phyloP scores from a whole-genome alignment of 164 flowering plant genomes.

The Berberis thunbergii region DNA sequence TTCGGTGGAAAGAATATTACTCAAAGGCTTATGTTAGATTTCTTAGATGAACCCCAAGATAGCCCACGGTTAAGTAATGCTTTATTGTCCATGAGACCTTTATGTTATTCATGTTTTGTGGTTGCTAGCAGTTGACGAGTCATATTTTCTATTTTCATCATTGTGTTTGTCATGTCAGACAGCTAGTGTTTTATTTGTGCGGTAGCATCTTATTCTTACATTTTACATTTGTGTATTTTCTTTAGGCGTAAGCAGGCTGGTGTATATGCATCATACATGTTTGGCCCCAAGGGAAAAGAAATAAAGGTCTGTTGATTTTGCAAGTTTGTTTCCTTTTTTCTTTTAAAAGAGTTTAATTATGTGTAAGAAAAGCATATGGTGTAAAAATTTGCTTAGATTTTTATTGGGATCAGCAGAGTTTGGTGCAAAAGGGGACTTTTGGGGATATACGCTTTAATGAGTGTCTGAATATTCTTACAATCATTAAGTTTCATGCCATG shows the following conservation, averaged over 20 bases:
- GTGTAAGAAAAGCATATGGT: too few relatives aligned
- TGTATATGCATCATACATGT: slow-evolving; percentile 60
- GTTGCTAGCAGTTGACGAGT: neutral
- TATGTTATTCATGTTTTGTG: neutral
- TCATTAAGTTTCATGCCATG: too few relatives aligned
- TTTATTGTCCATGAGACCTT: neutral
- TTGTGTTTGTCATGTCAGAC: too few relatives aligned
- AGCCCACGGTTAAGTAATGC: slow-evolving; percentile 45
- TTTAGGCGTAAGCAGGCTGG: slow-evolving; percentile 76
- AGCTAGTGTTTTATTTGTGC: neutral
- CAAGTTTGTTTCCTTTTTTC: too few relatives aligned
- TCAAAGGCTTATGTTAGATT: slow-evolving; percentile 64
- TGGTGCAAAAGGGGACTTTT: too few relatives aligned
- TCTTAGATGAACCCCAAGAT: slow-evolving; percentile 58
- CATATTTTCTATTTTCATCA: too few relatives aligned
- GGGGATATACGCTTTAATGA: too few relatives aligned
- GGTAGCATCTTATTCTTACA: neutral
- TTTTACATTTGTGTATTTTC: slow-evolving; percentile 5
- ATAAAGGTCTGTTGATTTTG: slow-evolving; percentile 37
- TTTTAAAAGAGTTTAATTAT: too few relatives aligned
- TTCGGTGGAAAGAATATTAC: slow-evolving; percentile 36
- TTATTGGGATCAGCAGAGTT: too few relatives aligned
- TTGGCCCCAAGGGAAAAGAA: slow-evolving; percentile 56
- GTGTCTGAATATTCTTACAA: too few relatives aligned
- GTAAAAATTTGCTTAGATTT: too few relatives aligned